Percentiles rank a stretch among this genome's conserved stretches.
Evolutionary conservation across 1,139 yeast species (phyloP).

Genomic region (Sugiyamaella castrensis): DNA sequence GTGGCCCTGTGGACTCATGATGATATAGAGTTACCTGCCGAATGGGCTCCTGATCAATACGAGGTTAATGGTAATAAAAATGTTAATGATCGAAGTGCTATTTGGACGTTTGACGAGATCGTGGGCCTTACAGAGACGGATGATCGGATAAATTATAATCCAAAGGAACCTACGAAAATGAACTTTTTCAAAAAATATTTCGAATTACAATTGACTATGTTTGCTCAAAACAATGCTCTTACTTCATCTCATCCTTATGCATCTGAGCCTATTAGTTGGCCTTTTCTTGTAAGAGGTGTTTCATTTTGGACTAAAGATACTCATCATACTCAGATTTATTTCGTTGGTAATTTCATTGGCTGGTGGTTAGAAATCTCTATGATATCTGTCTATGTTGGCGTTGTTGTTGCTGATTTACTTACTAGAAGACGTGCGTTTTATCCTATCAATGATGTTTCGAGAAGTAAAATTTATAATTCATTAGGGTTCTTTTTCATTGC

Average conservation of each 20-base stretch:
- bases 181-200: slow-evolving; percentile 84
- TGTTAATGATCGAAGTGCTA: slow-evolving; percentile 59
- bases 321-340: slow-evolving; percentile 66
- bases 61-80: slow-evolving; percentile 96
- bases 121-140: slow-evolving; percentile 56
- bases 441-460: slow-evolving; percentile 58
- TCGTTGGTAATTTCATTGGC: slow-evolving; percentile 85
- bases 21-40: slow-evolving; percentile 70
- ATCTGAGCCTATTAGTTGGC: slow-evolving; percentile 92
- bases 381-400: slow-evolving; percentile 62
- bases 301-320: slow-evolving; percentile 89
- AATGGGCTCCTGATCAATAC: slow-evolving; percentile 89
- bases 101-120: slow-evolving; percentile 78
- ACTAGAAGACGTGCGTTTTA: slow-evolving; percentile 68
- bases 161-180: slow-evolving; percentile 50
- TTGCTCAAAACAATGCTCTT: slow-evolving; percentile 84
- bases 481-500: slow-evolving; percentile 82
- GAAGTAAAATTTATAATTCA: slow-evolving; percentile 74
- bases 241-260: slow-evolving; percentile 94
- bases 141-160: slow-evolving; percentile 53
- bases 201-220: slow-evolving; percentile 87
- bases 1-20: slow-evolving; percentile 96
- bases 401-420: slow-evolving; percentile 68
- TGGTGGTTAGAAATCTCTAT: slow-evolving; percentile 84
- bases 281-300: slow-evolving; percentile 86